Conservation (phyloP, 176 grass and related monocot genomes). For the Avena eriantha region DNA sequence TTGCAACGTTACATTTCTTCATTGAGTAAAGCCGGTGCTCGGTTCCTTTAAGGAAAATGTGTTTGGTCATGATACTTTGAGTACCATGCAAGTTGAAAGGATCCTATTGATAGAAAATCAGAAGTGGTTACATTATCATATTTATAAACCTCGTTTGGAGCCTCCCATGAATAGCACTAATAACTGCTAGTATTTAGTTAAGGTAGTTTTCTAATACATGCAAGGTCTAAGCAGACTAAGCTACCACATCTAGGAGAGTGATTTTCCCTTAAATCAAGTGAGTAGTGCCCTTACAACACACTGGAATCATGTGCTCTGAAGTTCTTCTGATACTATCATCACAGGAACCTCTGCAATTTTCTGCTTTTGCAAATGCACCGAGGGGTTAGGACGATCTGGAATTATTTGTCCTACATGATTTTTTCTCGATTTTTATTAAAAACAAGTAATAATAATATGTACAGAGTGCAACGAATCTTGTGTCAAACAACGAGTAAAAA, state of each 20-base stretch:
- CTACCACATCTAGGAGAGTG: neutral
- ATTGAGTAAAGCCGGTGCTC: neutral
- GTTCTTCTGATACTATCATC: neutral
- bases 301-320: slow-evolving; percentile 5
- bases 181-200: neutral
- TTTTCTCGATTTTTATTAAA: too few species aligned
- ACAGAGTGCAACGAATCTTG: slow-evolving; percentile 8
- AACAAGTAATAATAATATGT: neutral
- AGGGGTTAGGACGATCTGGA: neutral
- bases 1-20: slow-evolving; percentile 15
- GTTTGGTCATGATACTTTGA: slow-evolving; percentile 48
- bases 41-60: slow-evolving; percentile 33
- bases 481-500: slow-evolving; percentile 31
- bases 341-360: slow-evolving; percentile 1
- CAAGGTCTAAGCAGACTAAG: neutral
- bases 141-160: slow-evolving; percentile 31
- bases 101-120: slow-evolving; percentile 33
- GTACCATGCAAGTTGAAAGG: slow-evolving; percentile 47
- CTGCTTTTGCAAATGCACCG: neutral
- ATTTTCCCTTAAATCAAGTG: neutral
- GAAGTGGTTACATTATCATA: slow-evolving; percentile 39
- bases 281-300: neutral
- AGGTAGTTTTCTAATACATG: neutral
- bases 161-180: slow-evolving; percentile 20
- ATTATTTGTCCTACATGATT: neutral